Evolutionary conservation across 345 rosid genomes (phyloP).

Genomic region (Acer saccharum): DNA sequence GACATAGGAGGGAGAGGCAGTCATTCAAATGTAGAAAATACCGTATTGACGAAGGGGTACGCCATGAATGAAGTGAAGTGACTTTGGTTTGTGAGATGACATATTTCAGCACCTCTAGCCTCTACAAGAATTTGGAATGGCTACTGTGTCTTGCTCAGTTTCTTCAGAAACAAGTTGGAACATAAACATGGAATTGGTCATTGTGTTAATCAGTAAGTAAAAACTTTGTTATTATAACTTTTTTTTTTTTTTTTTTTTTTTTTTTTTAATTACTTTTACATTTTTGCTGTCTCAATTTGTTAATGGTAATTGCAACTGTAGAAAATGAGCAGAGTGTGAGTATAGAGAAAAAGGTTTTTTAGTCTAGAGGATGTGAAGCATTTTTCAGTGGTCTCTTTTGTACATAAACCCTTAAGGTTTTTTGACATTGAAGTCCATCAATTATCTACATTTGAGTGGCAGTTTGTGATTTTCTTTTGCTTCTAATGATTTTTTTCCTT

Average conservation of each 20-base stretch:
- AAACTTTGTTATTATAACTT: conserved; percentile 18
- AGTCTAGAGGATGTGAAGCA: conserved; percentile 26
- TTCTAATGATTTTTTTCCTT: background rate
- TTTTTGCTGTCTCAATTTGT: conserved; percentile 17
- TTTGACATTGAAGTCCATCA: conserved; percentile 19
- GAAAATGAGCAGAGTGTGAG: conserved; percentile 31
- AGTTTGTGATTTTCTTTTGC: conserved; percentile 4
- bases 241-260: too few relatives aligned
- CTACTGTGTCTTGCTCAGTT: background rate
- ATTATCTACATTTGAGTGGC: conserved; percentile 8
- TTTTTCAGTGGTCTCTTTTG: conserved; percentile 26
- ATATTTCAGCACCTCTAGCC: background rate
- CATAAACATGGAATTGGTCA: conserved; percentile 21
- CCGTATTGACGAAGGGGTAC: background rate
- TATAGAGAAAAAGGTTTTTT: conserved; percentile 24
- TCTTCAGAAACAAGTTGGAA: conserved; percentile 14
- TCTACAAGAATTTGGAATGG: conserved; percentile 9
- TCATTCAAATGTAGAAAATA: background rate
- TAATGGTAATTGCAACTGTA: conserved; percentile 37
- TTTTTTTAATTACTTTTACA: background rate
- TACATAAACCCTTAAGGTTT: conserved; percentile 24
- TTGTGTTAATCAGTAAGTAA: conserved; percentile 15
- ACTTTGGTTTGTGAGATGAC: background rate
- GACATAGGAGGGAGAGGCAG: conserved; percentile 21
- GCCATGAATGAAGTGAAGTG: background rate